Percentiles rank a stretch among this genome's conserved stretches.
phyloP scores from a whole-genome alignment of 306 rosid genomes.

The Citrullus colocynthis region DNA sequence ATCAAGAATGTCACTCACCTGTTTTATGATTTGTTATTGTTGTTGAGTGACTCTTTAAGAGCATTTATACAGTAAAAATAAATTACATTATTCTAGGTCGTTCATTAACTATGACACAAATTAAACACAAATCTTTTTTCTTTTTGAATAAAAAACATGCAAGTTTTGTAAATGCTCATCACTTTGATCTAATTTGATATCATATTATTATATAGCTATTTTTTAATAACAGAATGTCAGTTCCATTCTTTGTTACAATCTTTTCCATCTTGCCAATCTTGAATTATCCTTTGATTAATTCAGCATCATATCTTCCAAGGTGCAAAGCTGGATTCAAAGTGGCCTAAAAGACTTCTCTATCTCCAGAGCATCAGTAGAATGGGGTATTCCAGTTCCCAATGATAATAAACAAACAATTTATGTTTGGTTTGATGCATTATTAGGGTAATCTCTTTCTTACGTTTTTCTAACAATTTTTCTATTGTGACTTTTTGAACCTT shows the following conservation, averaged over 20 bases:
- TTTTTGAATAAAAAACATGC: no score
- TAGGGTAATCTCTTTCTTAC: constrained; percentile 44
- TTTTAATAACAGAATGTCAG: not conserved
- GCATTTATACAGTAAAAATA: not conserved
- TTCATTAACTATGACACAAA: not conserved
- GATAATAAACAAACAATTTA: constrained; percentile 80
- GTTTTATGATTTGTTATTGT: not conserved
- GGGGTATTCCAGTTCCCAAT: constrained; percentile 95
- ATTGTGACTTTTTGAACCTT: not conserved
- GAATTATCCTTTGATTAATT: constrained; percentile 9
- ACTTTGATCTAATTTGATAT: not conserved
- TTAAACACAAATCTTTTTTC: not conserved
- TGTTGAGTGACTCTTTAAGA: not conserved
- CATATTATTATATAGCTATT: not conserved
- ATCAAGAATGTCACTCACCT: not conserved
- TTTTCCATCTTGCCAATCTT: not conserved
- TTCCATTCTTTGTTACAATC: not conserved
- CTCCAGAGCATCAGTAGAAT: constrained; percentile 90
- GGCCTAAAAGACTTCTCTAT: constrained; percentile 89
- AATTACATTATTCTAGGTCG: not conserved
- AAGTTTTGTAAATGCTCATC: not conserved
- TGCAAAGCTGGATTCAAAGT: constrained; percentile 85
- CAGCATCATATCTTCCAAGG: constrained; percentile 39
- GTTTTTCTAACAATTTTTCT: not conserved
- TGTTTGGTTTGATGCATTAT: constrained; percentile 97